Percentiles rank a stretch among this genome's conserved stretches.
Conservation (phyloP, 768 basidiomycete genomes). For the Solioccasus polychromus region DNA sequence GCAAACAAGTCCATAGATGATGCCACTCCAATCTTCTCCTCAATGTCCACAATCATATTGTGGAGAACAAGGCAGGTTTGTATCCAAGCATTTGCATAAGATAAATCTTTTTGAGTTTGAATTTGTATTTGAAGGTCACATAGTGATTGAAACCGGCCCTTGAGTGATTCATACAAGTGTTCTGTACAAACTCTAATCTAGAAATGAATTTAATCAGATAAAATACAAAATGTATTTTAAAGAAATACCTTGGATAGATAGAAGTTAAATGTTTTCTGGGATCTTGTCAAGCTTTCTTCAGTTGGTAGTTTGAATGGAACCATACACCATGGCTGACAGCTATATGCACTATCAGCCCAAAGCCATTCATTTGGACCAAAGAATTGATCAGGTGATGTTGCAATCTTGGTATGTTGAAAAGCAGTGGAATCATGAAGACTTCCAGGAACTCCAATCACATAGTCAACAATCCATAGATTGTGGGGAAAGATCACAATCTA, state of each 20-base stretch:
- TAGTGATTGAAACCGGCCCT: conserved; percentile 1
- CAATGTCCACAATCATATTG: not conserved
- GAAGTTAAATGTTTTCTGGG: not conserved
- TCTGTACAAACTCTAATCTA: not conserved
- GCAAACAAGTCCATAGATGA: not conserved
- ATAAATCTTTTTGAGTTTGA: not conserved
- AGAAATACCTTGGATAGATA: conserved; percentile 1
- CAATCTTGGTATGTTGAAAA: not conserved
- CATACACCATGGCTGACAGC: not conserved
- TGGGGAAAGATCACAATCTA: not conserved
- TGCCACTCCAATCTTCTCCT: not conserved
- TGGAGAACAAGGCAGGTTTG: not conserved
- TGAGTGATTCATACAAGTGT: conserved; percentile 3
- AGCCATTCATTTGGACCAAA: not conserved
- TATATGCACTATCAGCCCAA: conserved; percentile 4
- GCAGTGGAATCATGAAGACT: not conserved
- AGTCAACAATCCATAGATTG: not conserved
- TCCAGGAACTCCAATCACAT: not conserved
- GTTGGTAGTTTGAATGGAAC: not conserved
- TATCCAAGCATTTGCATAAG: not conserved
- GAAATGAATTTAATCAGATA: not conserved
- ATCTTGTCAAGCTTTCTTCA: not conserved
- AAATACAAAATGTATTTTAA: no score
- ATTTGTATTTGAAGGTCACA: not conserved
- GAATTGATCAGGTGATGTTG: not conserved